Percentiles rank a stretch among this genome's conserved stretches.
Conservation (phyloP, 2,329 filamentous ascomycete genomes). For the Fusarium anthophilum region DNA sequence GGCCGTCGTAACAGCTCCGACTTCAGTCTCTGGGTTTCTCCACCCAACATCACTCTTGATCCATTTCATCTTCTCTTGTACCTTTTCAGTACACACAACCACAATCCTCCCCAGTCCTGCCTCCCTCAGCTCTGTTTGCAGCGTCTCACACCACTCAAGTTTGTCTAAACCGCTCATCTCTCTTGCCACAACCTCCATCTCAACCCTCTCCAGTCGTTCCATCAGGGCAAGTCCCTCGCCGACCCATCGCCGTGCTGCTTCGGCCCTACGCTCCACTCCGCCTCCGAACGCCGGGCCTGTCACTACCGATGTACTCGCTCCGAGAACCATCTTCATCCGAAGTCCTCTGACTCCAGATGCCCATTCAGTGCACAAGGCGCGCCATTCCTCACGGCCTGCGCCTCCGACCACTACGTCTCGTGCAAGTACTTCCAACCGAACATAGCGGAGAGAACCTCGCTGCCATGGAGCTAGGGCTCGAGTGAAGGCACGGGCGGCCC, state of each 20-base stretch:
- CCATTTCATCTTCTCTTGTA: slow-evolving; percentile 40
- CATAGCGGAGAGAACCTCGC: slow-evolving; percentile 50
- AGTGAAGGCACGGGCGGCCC: slow-evolving; percentile 52
- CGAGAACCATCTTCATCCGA: slow-evolving; percentile 51
- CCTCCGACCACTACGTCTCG: slow-evolving; percentile 48
- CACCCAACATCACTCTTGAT: slow-evolving; percentile 32
- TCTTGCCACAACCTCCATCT: slow-evolving; percentile 52
- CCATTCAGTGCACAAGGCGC: slow-evolving; percentile 49
- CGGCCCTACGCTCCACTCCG: slow-evolving; percentile 26
- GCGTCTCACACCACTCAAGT: slow-evolving; percentile 48
- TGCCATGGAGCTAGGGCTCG: slow-evolving; percentile 54
- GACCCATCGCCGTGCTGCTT: slow-evolving; percentile 31
- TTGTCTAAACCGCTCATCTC: slow-evolving; percentile 47
- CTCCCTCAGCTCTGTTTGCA: slow-evolving; percentile 44
- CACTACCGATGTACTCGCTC: slow-evolving; percentile 34
- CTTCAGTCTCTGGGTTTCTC: slow-evolving; percentile 19
- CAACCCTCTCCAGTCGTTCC: slow-evolving; percentile 47
- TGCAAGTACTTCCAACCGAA: slow-evolving; percentile 53
- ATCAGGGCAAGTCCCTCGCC: slow-evolving; percentile 47
- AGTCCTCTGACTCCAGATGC: slow-evolving; percentile 50
- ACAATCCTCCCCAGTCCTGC: slow-evolving; percentile 19
- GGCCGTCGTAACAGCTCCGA: not conserved
- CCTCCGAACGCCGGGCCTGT: slow-evolving; percentile 32
- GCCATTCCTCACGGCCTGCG: slow-evolving; percentile 47
- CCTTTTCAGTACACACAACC: slow-evolving; percentile 42